Base-by-base conservation (phyloP, 2,329 filamentous ascomycete species). In the Shiraia bambusicola region DNA sequence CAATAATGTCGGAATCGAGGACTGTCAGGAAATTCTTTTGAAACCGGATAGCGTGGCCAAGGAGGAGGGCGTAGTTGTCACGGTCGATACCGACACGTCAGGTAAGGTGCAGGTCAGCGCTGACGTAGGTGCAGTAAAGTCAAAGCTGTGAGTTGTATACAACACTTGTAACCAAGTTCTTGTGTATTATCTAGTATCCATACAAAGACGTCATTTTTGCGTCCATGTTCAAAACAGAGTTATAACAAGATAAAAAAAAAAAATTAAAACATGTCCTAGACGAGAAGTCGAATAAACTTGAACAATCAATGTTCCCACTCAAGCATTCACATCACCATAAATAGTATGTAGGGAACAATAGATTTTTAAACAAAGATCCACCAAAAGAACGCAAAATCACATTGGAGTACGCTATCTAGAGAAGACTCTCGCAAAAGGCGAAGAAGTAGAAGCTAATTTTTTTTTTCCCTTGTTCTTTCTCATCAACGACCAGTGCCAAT, bases 1-100 rank as follows among this genome's bases (percentile, higher is more conserved):
- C 25, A 97, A 94, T 68, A 90, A 87, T 2, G 84, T 93, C 10
- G 80, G 72, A 0, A 72, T 78, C 1, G 92, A 97, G 71, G 93
- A 98, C 69, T 95, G 89, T 59, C 89, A 98, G 73, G 84, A 95
- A 69, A 82, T 88, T 13, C 72, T 65, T 4, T 65, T 71, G 70
- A 69, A 42, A 66, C 42, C 60, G 4, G 50, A 47, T 8, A 50
- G 30, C 15, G 45, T 43, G 28, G 56, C 56, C 9, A 55, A 61
- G 6, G 66, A 67, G 37, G 63, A 67, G 37, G 63, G 66, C 3
- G 54, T 67, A n/a, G 63, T 66, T 2, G 57, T 67, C 8, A 52
- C 50, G 38, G 59, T 67, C 3, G 66, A 69, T 30, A 56, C 55
- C 11, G 63, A 69, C 39, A 47, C 46, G 4, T 48, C 54, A 26